These are phyloP conservation scores for Syncephalis plumigaleata DNA, from an alignment of 371 early-diverging fungal genomes.

Conservation along the genomic window DNA sequence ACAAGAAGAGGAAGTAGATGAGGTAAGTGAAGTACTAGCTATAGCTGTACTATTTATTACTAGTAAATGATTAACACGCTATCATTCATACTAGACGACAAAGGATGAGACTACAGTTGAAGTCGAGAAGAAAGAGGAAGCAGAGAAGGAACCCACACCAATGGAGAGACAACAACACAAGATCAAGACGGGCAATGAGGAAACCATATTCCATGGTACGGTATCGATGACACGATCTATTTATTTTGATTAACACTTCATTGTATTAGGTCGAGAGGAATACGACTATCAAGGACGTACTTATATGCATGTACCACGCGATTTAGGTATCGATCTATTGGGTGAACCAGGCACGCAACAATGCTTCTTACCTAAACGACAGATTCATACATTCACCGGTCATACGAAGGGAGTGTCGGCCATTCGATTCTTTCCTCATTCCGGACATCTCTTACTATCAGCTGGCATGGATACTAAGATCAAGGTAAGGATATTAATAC, in stretches of 20 bases:
- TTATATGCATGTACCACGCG: conserved; percentile 86
- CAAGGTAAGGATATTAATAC: conserved; percentile 33
- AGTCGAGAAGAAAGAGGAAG: no score
- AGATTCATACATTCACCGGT: conserved; percentile 84
- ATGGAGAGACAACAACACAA: conserved; percentile 5
- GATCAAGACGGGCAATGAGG: conserved; percentile 31
- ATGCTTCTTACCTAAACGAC: conserved; percentile 70
- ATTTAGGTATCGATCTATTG: conserved; percentile 56
- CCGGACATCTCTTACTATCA: conserved; percentile 80
- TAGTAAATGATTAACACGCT: no score
- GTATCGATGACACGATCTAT: not conserved
- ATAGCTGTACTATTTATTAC: no score
- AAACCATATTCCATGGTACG: conserved; percentile 53
- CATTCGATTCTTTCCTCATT: conserved; percentile 75
- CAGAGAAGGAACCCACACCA: conserved; percentile 3
- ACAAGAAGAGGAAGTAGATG: no score
- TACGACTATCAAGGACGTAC: conserved; percentile 84
- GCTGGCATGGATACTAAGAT: conserved; percentile 84
- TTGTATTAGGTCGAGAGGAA: conserved; percentile 27
- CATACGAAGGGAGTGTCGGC: conserved; percentile 85
- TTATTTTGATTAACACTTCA: not conserved
- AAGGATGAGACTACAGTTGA: no score
- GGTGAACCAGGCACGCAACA: conserved; percentile 57
- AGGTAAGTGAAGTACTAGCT: no score
- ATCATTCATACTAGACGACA: no score